phyloP scores from a whole-genome alignment of 2,329 filamentous ascomycete species.

The Botrytis elliptica region DNA sequence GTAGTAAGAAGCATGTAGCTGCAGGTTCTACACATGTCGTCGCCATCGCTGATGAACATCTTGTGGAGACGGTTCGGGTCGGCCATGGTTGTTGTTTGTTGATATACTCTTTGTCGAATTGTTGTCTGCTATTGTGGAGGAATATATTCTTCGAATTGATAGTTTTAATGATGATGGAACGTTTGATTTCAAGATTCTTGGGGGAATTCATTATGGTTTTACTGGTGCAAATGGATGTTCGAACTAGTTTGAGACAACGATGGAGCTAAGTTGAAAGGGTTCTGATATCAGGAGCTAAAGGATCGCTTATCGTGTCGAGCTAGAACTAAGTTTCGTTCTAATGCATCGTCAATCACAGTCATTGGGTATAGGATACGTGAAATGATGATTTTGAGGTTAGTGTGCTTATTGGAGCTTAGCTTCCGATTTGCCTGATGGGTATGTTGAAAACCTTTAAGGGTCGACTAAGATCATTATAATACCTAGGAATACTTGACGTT shows the following conservation, averaged over 20 bases:
- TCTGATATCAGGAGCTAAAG: background rate
- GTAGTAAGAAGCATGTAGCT: background rate
- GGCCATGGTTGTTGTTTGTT: background rate
- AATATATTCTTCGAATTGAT: background rate
- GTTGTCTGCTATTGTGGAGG: background rate
- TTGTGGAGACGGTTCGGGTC: background rate
- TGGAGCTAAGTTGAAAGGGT: background rate
- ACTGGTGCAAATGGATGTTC: background rate
- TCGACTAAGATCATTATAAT: background rate
- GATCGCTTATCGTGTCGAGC: background rate
- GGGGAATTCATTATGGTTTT: background rate
- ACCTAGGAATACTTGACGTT: background rate
- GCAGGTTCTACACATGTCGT: background rate
- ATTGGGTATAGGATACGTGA: background rate
- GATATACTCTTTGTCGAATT: background rate
- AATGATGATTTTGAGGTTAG: background rate
- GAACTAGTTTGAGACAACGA: background rate
- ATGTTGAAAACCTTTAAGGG: background rate
- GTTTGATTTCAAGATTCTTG: background rate
- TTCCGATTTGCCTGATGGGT: background rate
- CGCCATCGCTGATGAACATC: background rate
- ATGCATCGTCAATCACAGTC: background rate
- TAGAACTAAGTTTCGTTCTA: background rate
- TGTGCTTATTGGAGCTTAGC: background rate
- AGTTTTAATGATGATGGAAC: background rate